Base-by-base conservation (phyloP, 306 rosid species). In the Aeschynomene evenia region DNA sequence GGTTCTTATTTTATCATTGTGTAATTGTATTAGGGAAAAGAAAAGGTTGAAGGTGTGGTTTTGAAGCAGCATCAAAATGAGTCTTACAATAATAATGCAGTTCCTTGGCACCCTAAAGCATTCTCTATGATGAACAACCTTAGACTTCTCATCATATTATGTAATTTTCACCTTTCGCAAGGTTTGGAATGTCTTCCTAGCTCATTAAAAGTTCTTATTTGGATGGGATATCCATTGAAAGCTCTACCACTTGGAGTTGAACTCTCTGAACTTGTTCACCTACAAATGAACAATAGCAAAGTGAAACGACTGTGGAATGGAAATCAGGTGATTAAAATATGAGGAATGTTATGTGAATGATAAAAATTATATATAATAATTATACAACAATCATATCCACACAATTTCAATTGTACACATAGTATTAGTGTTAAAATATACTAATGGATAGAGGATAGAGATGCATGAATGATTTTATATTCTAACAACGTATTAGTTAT, bases 21-120 rank as follows among this genome's bases (percentile, higher is more conserved):
- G 49, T n/a, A n/a, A n/a, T 18, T 52, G 28, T 58, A 0, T 36
- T 5, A 78, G 82, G 82, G 78, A 65, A 78, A 57, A 1, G 29
- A 65, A 0, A 1, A 2, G 4, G 49, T 65, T 7, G 70, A 21
- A 72, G 70, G 74, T 2, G 28, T 72, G 13, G 31, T 71, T 40
- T 26, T 71, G 18, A 71, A 56, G 12, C 29, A 49, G 3, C n/a
- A n/a, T n/a, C 14, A 1, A 28, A 24, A 6, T 13, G 21, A 36
- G 22, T 18, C 72, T 31, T 16, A 5, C n/a, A n/a, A n/a, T 26
- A 31, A 64, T 45, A 45, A 45, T n/a, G 51, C 20, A 34, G 57
- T 22, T 63, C 2, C 0, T 7, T 64, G 72, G 73, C 16, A 78
- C 18, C 70, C 64, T 0, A 9, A 13, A 36, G 74, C 70, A 1